A percentile compares a stretch with the other conserved stretches of the same genome.
phyloP scores from a whole-genome alignment of 2,329 filamentous ascomycete genomes.

The Bipolaris gigantea region DNA sequence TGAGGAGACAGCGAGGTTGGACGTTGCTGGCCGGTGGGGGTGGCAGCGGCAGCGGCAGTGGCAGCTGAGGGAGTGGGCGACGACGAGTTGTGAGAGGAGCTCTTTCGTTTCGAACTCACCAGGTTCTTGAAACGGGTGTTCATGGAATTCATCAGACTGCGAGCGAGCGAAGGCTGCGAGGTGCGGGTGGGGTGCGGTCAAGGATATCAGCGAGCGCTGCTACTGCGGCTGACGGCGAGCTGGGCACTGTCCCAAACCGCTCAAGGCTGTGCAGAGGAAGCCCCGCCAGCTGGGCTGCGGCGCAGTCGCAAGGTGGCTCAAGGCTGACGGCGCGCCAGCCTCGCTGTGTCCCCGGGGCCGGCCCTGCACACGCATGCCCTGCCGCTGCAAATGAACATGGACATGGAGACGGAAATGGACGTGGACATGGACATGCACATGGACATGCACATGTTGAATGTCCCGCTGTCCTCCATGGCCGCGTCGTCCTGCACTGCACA shows the following conservation, averaged over 20 bases:
- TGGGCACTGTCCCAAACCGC: slow-evolving; percentile 22
- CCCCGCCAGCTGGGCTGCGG: slow-evolving; percentile 18
- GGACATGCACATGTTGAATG: too few species aligned
- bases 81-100: slow-evolving; percentile 57
- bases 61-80: slow-evolving; percentile 34
- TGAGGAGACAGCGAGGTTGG: slow-evolving; percentile 46
- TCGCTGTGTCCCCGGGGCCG: neutral
- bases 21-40: slow-evolving; percentile 44
- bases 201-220: slow-evolving; percentile 27
- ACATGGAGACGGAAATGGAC: too few species aligned
- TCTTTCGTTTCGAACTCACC: slow-evolving; percentile 78
- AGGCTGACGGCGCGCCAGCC: slow-evolving; percentile 1
- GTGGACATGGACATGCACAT: too few species aligned
- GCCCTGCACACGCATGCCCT: too few species aligned
- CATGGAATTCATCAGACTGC: slow-evolving; percentile 70
- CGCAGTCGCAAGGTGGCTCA: slow-evolving; percentile 12
- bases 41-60: slow-evolving; percentile 37
- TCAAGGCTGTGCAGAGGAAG: slow-evolving; percentile 22
- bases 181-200: slow-evolving; percentile 29
- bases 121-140: slow-evolving; percentile 78
- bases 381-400: too few species aligned
- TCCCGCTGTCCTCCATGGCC: neutral
- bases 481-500: neutral
- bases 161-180: slow-evolving; percentile 23
- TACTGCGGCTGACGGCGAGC: slow-evolving; percentile 36